Base-by-base conservation (phyloP, 148 eudicot genomes). In the Heliosperma pusillum region DNA sequence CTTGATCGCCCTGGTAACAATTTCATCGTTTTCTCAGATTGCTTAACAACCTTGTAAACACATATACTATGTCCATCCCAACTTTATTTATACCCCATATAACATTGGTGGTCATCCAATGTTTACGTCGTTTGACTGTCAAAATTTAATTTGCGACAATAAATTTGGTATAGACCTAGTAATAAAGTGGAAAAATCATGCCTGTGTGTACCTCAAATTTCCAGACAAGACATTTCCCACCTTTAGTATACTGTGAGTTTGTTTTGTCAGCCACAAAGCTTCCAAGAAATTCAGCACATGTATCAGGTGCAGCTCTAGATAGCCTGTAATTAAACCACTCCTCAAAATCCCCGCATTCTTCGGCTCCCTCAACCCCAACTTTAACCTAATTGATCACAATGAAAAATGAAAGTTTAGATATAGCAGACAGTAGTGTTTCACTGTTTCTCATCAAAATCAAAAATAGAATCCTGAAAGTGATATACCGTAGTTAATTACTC, bases 311-410 rank as follows among this genome's bases (percentile, higher is more conserved):
- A 72, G 98, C 98, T 84, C 98, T 86, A 20, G 98, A 83, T 26
- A 94, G 83, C 87, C 98, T 88, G 89, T 91, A 91, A 68, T 94
- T 94, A 77, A 94, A 94, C 98, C 98, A 94, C 74, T 94, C 98
- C 77, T 94, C 98, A 74, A 88, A 86, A 1, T 94, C 98, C 50
- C 92, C 98, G 85, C 96, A 88, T 81, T 94, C 98, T 72, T 82
- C 84, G 58, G 98, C 98, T 75, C 98, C 98, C 83, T 83, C 61
- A 74, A 94, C 98, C 63, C 96, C 98, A 82, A 90, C 50, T 80
- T 94, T 94, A 29, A 94, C 97, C 98, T 94, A 80, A 47, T 76
- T 58, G 73, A 66, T 70, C 53, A 69, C 63, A 71, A 67, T 74
- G 20, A 10, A 25, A 10, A 1, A 77, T 6, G 30, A 70, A 58